Percentiles rank a stretch among this genome's conserved stretches.
phyloP scores from a whole-genome alignment of 208 protist genomes.

The Trypanosoma brucei region DNA sequence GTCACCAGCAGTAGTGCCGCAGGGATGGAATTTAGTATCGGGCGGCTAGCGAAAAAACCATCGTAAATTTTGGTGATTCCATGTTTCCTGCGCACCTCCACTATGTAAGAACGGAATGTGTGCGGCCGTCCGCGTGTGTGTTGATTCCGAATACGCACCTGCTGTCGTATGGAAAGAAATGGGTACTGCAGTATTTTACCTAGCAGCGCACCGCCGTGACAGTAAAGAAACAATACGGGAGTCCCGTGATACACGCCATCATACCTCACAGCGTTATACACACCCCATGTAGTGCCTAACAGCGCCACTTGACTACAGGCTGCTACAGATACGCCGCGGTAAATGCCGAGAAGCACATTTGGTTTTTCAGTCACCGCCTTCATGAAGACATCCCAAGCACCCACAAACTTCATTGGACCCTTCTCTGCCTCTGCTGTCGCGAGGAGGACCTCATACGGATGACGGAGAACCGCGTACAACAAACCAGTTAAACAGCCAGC shows the following conservation, averaged over 20 bases:
- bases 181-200: slow-evolving; percentile 62
- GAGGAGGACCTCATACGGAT: slow-evolving; percentile 77
- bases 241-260: slow-evolving; percentile 61
- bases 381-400: slow-evolving; percentile 53
- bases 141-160: slow-evolving; percentile 52
- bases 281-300: slow-evolving; percentile 58
- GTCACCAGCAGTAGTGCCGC: slow-evolving; percentile 58
- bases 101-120: slow-evolving; percentile 57
- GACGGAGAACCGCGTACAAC: slow-evolving; percentile 39
- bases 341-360: slow-evolving; percentile 45
- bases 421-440: slow-evolving; percentile 50
- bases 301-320: slow-evolving; percentile 32
- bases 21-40: slow-evolving; percentile 62
- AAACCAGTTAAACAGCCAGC: slow-evolving; percentile 53
- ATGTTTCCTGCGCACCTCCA: slow-evolving; percentile 53
- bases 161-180: slow-evolving; percentile 54
- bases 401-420: slow-evolving; percentile 38
- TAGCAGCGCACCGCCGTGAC: slow-evolving; percentile 47
- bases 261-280: slow-evolving; percentile 75
- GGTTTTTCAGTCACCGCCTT: slow-evolving; percentile 56
- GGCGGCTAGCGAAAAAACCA: slow-evolving; percentile 68
- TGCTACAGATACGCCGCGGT: slow-evolving; percentile 42
- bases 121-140: slow-evolving; percentile 20
- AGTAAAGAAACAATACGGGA: slow-evolving; percentile 69
- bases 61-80: slow-evolving; percentile 81